phyloP scores from a whole-genome alignment of 2,329 filamentous ascomycete species.

The Aspergillus sp. region DNA sequence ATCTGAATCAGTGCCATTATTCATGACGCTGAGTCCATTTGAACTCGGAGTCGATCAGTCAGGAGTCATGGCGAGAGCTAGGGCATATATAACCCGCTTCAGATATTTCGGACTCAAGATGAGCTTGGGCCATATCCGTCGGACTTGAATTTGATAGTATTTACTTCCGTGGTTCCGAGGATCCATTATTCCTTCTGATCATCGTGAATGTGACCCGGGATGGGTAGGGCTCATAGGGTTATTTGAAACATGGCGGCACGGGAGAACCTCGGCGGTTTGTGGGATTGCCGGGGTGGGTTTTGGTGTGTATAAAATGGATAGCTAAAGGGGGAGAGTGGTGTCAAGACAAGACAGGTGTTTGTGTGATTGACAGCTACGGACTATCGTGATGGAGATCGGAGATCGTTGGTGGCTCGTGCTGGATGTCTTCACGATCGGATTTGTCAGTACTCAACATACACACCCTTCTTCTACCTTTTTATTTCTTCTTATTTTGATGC shows the following conservation, averaged over 20 bases:
- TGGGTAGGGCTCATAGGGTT: background rate
- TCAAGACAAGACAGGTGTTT: background rate
- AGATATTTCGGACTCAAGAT: background rate
- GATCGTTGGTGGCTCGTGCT: background rate
- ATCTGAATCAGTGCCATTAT: background rate
- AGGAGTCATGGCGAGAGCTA: background rate
- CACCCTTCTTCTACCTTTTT: background rate
- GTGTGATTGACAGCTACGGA: background rate
- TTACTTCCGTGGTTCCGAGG: background rate
- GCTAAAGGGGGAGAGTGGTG: no score
- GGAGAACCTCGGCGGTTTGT: background rate
- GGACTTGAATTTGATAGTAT: background rate
- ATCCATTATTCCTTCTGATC: background rate
- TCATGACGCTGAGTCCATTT: background rate
- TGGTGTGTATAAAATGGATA: background rate
- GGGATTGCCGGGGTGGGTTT: background rate
- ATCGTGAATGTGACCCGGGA: background rate
- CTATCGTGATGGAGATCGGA: background rate
- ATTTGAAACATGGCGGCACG: background rate
- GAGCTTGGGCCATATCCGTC: background rate
- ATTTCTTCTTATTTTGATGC: background rate
- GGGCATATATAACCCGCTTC: background rate
- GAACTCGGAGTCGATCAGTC: background rate
- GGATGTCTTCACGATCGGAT: background rate
- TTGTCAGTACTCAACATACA: background rate